Evolutionary conservation across 2,329 filamentous ascomycete genomes (phyloP).

Genomic region (Pseudogymnoascus sp.): DNA sequence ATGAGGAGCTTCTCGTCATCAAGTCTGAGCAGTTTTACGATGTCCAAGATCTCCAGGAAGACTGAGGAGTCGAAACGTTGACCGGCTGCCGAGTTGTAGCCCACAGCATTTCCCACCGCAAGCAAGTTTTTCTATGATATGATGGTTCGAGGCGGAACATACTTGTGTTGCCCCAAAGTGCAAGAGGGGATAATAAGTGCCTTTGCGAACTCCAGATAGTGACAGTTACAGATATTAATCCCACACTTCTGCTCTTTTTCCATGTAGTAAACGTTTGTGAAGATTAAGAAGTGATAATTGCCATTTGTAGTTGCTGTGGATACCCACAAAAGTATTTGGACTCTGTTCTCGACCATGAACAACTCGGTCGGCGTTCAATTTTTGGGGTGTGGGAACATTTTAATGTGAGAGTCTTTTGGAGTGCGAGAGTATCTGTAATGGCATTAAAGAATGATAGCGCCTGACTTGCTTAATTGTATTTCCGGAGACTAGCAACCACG

Average conservation of each 20-base stretch:
- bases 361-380: neutral
- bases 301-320: neutral
- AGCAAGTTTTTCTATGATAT: neutral
- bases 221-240: neutral
- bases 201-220: neutral
- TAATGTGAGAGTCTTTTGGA: neutral
- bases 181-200: neutral
- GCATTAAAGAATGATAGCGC: neutral
- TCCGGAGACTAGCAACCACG: neutral
- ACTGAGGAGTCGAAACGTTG: neutral
- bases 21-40: constrained; percentile 3
- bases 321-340: neutral
- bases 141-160: neutral
- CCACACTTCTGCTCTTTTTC: neutral
- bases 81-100: neutral
- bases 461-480: neutral
- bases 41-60: neutral
- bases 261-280: neutral
- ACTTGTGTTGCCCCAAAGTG: neutral
- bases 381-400: neutral
- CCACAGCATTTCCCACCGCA: neutral
- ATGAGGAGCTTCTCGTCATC: neutral
- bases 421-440: neutral
- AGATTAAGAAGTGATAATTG: neutral
- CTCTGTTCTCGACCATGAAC: neutral